Conservation (phyloP, 176 grass and related monocot species). For the Rhynchospora pubera region DNA sequence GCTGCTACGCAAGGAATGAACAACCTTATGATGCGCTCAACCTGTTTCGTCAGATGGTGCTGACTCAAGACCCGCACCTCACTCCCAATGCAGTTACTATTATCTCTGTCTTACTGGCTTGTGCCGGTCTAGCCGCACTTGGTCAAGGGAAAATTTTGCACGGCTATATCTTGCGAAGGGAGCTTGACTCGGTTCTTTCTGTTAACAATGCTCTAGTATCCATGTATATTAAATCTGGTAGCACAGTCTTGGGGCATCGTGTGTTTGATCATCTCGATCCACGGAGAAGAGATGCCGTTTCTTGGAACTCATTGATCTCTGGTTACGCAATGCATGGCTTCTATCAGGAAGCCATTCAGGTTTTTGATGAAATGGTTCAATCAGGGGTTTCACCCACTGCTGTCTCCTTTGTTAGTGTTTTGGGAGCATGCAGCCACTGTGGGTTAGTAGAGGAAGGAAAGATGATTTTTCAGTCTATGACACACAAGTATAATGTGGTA, state of each 20-base stretch:
- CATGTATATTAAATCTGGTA: conserved; percentile 44
- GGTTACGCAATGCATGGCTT: conserved; percentile 31
- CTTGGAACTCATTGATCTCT: conserved; percentile 44
- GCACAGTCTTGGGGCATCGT: neutral
- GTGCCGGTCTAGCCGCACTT: conserved; percentile 28
- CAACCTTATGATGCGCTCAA: conserved; percentile 37
- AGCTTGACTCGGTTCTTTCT: conserved; percentile 18
- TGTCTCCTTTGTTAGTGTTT: conserved; percentile 70
- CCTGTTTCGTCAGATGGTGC: conserved; percentile 67
- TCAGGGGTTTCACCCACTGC: conserved; percentile 40
- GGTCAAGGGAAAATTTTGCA: conserved; percentile 41
- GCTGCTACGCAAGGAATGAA: conserved; percentile 69
- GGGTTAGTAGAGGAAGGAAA: conserved; percentile 74
- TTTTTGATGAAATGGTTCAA: conserved; percentile 43
- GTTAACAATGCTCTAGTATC: conserved; percentile 37
- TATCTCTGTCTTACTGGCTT: conserved; percentile 34
- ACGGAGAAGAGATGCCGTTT: conserved; percentile 31
- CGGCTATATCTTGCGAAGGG: conserved; percentile 33
- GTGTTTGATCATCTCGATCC: conserved; percentile 24
- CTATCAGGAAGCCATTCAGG: conserved; percentile 22
- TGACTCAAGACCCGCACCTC: conserved; percentile 22
- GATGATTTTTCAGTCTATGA: conserved; percentile 42
- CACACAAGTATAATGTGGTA: conserved; percentile 28
- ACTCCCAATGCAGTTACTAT: conserved; percentile 35
- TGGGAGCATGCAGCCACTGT: conserved; percentile 65